Evolutionary conservation across 2,329 filamentous ascomycete genomes (phyloP), one percentile per base, ranked within the genome.

Genomic region (Cladophialophora psammophila): DNA sequence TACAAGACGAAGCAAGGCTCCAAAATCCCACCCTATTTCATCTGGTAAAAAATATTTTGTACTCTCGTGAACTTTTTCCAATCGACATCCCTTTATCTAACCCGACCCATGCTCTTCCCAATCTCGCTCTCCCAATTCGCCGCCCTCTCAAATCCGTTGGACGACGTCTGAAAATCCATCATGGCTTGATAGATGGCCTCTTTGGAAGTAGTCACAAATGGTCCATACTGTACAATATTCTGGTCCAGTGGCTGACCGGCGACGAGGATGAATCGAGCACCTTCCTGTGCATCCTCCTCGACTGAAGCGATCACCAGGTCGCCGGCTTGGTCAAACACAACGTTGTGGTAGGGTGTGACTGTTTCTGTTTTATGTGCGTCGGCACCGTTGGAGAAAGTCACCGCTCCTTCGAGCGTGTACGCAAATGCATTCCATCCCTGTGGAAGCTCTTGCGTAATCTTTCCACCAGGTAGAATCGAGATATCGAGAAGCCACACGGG

Each of bases 401-500:
- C 88, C 7, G 85, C 87, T 26, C 94, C 94, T 66, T 89, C 84
- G n/a, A 98, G 83, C 3, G 88, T 90, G 78, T 97, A 98, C 15
- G 90, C 89, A 75, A 98, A 98, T 1, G 92, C 88, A 78, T 96
- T 97, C 92, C 93, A 98, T 34, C 89, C 90, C 69, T 84, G 80
- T 0, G 94, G 94, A 2, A 98, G 76, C 5, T 86, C 79, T 81
- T 98, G 94, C 26, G 83, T 84, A 71, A 98, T 83, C 66, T 84
- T 87, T 55, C 92, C 93, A 61, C 94, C 94, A 0, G 94, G 93
- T 74, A 88, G 81, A 61, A 98, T 87, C 20, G 87, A 88, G 60
- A 97, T 83, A 77, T 98, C 94, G 53, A 98, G 84, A 69, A 97
- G 85, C 94, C 94, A 98, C n/a, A 98, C 93, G 0, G 95, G 95